Evolutionary conservation across 2,329 filamentous ascomycete genomes (phyloP).

Genomic region (Diaporthe destruens): DNA sequence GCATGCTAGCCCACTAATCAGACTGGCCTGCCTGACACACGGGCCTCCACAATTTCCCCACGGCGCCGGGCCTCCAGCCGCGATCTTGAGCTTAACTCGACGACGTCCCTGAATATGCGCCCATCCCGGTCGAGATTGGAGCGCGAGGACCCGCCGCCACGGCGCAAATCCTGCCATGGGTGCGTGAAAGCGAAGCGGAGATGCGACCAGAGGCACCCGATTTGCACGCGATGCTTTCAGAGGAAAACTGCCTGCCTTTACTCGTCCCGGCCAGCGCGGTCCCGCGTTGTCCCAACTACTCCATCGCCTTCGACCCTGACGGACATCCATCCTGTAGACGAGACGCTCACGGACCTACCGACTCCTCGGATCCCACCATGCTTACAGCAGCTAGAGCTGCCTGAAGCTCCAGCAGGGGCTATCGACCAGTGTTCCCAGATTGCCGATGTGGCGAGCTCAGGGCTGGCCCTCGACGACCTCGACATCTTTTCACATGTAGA

Average conservation of each 20-base stretch:
- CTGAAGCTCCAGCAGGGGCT: not conserved
- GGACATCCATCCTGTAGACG: not conserved
- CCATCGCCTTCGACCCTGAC: not conserved
- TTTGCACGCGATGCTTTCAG: constrained; percentile 65
- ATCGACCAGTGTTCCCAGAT: not conserved
- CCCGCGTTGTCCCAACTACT: not conserved
- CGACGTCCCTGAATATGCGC: constrained; percentile 36
- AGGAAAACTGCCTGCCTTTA: constrained; percentile 64
- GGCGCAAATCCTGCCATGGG: constrained; percentile 68
- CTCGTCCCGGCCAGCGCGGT: constrained; percentile 44
- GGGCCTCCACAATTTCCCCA: constrained; percentile 28
- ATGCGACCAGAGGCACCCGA: constrained; percentile 65
- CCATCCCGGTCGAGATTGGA: constrained; percentile 48
- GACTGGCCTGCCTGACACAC: not conserved
- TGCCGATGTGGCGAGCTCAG: not conserved
- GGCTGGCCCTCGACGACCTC: not conserved
- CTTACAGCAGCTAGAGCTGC: not conserved
- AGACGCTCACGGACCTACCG: not conserved
- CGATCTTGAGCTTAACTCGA: constrained; percentile 18
- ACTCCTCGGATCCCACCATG: not conserved
- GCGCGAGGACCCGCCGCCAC: constrained; percentile 59
- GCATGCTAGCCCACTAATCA: not conserved
- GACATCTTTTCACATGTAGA: not conserved
- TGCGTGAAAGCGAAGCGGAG: constrained; percentile 70
- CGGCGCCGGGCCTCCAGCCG: not conserved